phyloP scores from a whole-genome alignment of 2,329 filamentous ascomycete genomes.

The Calonectria honghensis region DNA sequence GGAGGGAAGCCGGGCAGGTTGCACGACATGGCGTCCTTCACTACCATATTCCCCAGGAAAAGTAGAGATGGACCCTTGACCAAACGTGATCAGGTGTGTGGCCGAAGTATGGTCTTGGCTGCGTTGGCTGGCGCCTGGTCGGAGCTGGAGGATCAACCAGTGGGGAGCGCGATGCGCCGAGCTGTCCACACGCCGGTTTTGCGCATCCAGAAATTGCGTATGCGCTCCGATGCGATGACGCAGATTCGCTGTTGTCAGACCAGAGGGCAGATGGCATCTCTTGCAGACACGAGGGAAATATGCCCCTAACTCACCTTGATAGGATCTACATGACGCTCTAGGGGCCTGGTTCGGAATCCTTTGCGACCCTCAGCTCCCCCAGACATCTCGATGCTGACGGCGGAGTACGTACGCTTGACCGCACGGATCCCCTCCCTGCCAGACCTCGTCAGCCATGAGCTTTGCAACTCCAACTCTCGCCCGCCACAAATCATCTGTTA shows the following conservation, averaged over 20 bases:
- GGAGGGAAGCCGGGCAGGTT: not conserved
- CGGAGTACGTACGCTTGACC: not conserved
- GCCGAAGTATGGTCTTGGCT: not conserved
- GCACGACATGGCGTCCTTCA: not conserved
- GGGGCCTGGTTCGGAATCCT: not conserved
- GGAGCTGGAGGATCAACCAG: not conserved
- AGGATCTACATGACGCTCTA: not conserved
- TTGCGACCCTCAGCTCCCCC: not conserved
- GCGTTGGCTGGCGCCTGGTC: not conserved
- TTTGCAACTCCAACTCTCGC: not conserved
- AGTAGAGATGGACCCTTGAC: not conserved
- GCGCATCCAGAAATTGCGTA: constrained; percentile 8
- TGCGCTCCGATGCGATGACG: not conserved
- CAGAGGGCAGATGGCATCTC: not conserved
- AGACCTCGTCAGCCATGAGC: not conserved
- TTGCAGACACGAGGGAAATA: not conserved
- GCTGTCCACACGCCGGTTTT: not conserved
- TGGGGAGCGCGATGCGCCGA: not conserved
- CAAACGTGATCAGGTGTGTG: not conserved
- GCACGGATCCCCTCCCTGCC: constrained; percentile 9
- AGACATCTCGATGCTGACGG: not conserved
- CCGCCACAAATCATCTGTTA: not conserved
- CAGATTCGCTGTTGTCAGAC: not conserved
- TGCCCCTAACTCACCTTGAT: not conserved
- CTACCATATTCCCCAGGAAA: constrained; percentile 1